phyloP scores from a whole-genome alignment of 768 basidiomycete genomes.

The Termitomyces eurrhizus region DNA sequence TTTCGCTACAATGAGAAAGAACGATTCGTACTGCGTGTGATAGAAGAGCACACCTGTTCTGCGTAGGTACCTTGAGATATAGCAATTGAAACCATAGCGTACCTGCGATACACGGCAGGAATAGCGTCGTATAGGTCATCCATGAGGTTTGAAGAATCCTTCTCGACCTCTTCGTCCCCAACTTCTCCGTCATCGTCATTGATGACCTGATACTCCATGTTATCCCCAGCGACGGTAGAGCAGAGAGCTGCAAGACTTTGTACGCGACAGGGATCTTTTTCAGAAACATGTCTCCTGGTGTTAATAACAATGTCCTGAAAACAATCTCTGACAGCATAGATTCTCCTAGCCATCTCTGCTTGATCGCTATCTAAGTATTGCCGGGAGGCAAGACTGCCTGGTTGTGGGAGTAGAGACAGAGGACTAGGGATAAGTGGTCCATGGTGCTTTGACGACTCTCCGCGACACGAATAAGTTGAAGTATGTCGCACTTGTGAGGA shows the following conservation, averaged over 20 bases:
- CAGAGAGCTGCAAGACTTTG: conserved; percentile 43
- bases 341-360: conserved; percentile 37
- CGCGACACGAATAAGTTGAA: background rate
- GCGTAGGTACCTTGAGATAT: background rate
- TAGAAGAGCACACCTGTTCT: conserved; percentile 40
- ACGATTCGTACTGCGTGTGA: conserved; percentile 51
- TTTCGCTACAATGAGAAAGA: conserved; percentile 38
- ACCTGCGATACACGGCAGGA: conserved; percentile 52
- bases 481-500: background rate
- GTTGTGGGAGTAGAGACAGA: conserved; percentile 34
- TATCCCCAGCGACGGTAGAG: conserved; percentile 41
- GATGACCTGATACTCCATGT: conserved; percentile 31
- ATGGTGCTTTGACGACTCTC: background rate
- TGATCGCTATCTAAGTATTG: conserved; percentile 30
- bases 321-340: conserved; percentile 52
- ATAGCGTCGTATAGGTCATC: conserved; percentile 48
- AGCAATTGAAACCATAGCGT: conserved; percentile 7
- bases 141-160: conserved; percentile 22
- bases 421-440: conserved; percentile 20
- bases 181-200: conserved; percentile 12
- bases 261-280: conserved; percentile 16
- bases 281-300: conserved; percentile 13
- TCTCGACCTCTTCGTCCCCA: conserved; percentile 19
- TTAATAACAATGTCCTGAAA: conserved; percentile 49
- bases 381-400: conserved; percentile 28